Evolutionary conservation across 2,329 filamentous ascomycete species (phyloP), one percentile per base, ranked within the genome.

Genomic region (Tolypocladium paradoxum): DNA sequence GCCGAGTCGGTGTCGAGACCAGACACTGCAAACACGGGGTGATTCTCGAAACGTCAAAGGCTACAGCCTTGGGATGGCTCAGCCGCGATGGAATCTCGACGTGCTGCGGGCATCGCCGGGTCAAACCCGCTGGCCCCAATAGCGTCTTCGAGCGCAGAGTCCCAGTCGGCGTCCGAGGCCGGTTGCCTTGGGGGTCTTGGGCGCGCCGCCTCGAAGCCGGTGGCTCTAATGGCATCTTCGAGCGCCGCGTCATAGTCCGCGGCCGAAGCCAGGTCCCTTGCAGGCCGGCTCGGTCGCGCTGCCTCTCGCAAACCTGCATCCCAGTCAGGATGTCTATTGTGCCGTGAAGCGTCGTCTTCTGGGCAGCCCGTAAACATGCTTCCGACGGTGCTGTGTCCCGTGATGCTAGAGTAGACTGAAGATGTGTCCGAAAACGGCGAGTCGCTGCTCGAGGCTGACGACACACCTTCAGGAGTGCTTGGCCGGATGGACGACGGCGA

Each of bases 341-440:
- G 43, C 5, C 3, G 9, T 14, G 43, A 9, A 47, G 18, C 43
- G 8, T 8, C 20, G 14, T 33, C 43, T n/a, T 33, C 43, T n/a
- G 27, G 43, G 27, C 43, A 31, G 43, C 27, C 33, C 9, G 53
- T 36, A 14, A 46, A 49, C 16, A 53, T 22, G 50, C 54, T 56
- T 14, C 27, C 55, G 6, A 52, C 45, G 9, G 54, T 54, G 20
- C 56, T 54, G 34, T 53, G 48, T 9, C 52, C 54, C 6, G 57
- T 59, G 38, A 33, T n/a, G 52, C 24, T 54, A 18, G 55, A 54
- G 27, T 34, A 50, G n/a, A 36, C n/a, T 7, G 52, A 55, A 14
- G 49, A 56, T 20, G 53, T 45, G n/a, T 58, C 58, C 14, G 57
- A 54, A 9, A 55, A 38, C n/a, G 54, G 48, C 6, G 60, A 56